These are phyloP conservation scores for Fusarium luffae DNA, from an alignment of 2,329 filamentous ascomycete genomes.

Conservation along the genomic window DNA sequence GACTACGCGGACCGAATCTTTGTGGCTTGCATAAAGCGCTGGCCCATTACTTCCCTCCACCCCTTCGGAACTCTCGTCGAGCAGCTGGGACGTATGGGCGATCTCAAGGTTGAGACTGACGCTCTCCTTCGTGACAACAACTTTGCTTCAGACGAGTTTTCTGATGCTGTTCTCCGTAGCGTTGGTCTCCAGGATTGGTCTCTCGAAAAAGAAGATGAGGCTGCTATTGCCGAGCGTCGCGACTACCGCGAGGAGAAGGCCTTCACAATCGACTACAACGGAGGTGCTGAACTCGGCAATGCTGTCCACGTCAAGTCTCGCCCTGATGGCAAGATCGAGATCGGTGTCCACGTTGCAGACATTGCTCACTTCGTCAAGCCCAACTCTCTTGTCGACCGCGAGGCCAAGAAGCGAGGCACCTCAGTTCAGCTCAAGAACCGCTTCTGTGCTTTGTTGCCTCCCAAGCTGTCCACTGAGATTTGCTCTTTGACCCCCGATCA, in stretches of 20 bases:
- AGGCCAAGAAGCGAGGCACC: conserved; percentile 97
- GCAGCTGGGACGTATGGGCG: conserved; percentile 96
- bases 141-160: conserved; percentile 97
- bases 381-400: conserved; percentile 93
- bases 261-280: conserved; percentile 93
- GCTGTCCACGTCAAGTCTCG: conserved; percentile 91
- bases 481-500: conserved; percentile 89
- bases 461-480: conserved; percentile 85
- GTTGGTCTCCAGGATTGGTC: conserved; percentile 94
- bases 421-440: conserved; percentile 95
- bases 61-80: conserved; percentile 98
- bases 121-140: conserved; percentile 98
- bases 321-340: conserved; percentile 86
- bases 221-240: conserved; percentile 76
- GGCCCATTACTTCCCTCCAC: conserved; percentile 99
- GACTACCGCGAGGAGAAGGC: conserved; percentile 90
- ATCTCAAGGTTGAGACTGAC: conserved; percentile 97
- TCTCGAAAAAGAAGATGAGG: conserved; percentile 82
- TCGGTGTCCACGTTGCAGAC: conserved; percentile 95
- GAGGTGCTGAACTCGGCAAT: conserved; percentile 88
- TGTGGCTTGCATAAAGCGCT: conserved; percentile 98
- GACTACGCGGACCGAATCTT: conserved; percentile 98
- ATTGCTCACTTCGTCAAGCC: conserved; percentile 97
- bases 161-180: conserved; percentile 93
- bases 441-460: conserved; percentile 85